Evolutionary conservation across 2,329 filamentous ascomycete genomes (phyloP).

Genomic region (Fusarium poae): DNA sequence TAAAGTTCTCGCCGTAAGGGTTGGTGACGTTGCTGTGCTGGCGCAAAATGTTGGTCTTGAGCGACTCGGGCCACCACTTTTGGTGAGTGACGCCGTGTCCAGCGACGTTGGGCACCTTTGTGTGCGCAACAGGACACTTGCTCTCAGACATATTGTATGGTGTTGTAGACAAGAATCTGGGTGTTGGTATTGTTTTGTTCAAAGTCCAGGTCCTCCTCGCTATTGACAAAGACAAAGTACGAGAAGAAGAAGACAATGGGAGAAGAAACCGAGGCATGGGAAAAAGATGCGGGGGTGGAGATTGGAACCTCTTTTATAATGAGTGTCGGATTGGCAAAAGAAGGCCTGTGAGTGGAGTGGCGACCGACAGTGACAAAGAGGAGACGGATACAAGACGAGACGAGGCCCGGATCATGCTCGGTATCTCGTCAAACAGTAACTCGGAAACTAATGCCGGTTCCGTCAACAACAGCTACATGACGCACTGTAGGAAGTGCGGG

Average conservation of each 20-base stretch:
- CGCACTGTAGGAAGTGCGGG: slow-evolving; percentile 37
- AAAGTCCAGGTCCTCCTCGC: slow-evolving; percentile 27
- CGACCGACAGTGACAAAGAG: slow-evolving; percentile 1
- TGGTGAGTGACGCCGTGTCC: slow-evolving; percentile 32
- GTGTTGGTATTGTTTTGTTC: not conserved
- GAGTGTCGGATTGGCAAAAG: slow-evolving; percentile 35
- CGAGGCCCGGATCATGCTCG: slow-evolving; percentile 29
- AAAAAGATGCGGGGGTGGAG: slow-evolving; percentile 38
- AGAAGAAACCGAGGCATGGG: slow-evolving; percentile 35
- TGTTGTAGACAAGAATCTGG: slow-evolving; percentile 11
- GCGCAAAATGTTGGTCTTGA: slow-evolving; percentile 40
- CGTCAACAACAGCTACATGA: slow-evolving; percentile 27
- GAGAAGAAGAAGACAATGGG: slow-evolving; percentile 17
- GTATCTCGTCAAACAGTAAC: slow-evolving; percentile 28
- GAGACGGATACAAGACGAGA: too few relatives aligned
- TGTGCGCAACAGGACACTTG: slow-evolving; percentile 37
- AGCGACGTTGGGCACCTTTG: slow-evolving; percentile 31
- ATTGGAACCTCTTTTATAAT: slow-evolving; percentile 14
- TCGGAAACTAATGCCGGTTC: slow-evolving; percentile 39
- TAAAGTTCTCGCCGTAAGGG: slow-evolving; percentile 36
- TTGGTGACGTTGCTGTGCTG: slow-evolving; percentile 33
- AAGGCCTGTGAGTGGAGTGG: slow-evolving; percentile 26
- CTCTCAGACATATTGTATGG: slow-evolving; percentile 33
- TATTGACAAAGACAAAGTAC: slow-evolving; percentile 21
- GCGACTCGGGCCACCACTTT: slow-evolving; percentile 39